Evolutionary conservation across 139 green algal species (phyloP).

Genomic region (Closterium sp.): DNA sequence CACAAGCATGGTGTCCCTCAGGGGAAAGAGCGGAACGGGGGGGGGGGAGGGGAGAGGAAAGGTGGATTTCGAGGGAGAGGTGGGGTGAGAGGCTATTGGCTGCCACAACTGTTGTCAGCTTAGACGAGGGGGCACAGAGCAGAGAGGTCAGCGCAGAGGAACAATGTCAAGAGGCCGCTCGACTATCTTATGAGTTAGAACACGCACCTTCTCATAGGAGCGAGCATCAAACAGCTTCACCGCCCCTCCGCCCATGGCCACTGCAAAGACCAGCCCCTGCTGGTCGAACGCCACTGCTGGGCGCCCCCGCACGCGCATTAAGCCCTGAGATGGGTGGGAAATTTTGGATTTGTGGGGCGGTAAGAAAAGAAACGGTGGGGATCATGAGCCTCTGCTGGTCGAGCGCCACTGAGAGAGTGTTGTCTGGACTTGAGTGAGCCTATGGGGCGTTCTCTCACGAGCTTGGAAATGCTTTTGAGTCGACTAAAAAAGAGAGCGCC

Average conservation of each 20-base stretch:
- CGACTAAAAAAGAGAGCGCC: not conserved
- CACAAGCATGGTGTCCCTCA: constrained; percentile 72
- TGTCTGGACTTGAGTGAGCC: not conserved
- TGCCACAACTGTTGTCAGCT: no score
- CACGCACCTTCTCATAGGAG: constrained; percentile 64
- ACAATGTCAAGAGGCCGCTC: no score
- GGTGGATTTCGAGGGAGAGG: not conserved
- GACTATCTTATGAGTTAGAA: no score
- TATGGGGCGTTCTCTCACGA: not conserved
- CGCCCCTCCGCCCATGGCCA: constrained; percentile 57
- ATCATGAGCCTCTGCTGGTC: not conserved
- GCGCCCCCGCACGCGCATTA: constrained; percentile 23
- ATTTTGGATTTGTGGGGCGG: no score
- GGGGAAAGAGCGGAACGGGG: not conserved
- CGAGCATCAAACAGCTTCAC: constrained; percentile 76
- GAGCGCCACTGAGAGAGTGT: not conserved
- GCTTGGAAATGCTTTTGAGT: not conserved
- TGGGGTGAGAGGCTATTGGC: no score
- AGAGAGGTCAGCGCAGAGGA: constrained; percentile 22
- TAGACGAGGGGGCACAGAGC: no score
- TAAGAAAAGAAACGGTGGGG: not conserved
- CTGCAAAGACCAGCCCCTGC: constrained; percentile 82
- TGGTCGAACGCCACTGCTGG: constrained; percentile 45
- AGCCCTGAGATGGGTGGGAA: constrained; percentile 55
- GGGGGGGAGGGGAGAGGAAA: not conserved